Conservation (phyloP, 2,329 filamentous ascomycete genomes). For the Tolypocladium paradoxum region DNA sequence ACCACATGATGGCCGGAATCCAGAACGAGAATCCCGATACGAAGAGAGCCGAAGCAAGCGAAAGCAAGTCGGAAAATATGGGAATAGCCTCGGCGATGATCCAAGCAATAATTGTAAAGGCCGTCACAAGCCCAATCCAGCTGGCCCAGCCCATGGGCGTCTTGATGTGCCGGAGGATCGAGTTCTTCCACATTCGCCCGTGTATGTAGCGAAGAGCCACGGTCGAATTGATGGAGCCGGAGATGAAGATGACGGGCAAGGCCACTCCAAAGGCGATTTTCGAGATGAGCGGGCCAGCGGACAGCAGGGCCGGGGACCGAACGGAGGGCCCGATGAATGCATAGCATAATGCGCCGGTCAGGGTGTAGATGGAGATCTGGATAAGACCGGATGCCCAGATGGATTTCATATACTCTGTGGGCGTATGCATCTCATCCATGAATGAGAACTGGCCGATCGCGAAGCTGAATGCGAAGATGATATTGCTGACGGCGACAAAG, state of each 20-base stretch:
- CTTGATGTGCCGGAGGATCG: constrained; percentile 34
- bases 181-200: constrained; percentile 31
- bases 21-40: constrained; percentile 23
- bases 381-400: constrained; percentile 51
- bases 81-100: constrained; percentile 63
- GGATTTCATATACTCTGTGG: constrained; percentile 37
- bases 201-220: constrained; percentile 35
- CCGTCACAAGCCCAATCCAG: constrained; percentile 48
- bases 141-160: constrained; percentile 34
- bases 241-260: constrained; percentile 62
- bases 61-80: constrained; percentile 58
- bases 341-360: constrained; percentile 59
- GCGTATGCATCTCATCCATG: constrained; percentile 43
- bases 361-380: constrained; percentile 54
- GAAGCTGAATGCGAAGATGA: constrained; percentile 58
- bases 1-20: constrained; percentile 13
- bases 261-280: constrained; percentile 62
- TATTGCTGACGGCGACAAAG: constrained; percentile 55
- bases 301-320: constrained; percentile 56
- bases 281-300: constrained; percentile 45
- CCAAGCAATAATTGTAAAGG: constrained; percentile 53
- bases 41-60: constrained; percentile 37
- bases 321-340: constrained; percentile 55
- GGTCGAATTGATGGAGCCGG: constrained; percentile 56
- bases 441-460: constrained; percentile 41